These are phyloP conservation scores for Microglena sp. DNA, from an alignment of 139 green algal species.

Conservation along the genomic window DNA sequence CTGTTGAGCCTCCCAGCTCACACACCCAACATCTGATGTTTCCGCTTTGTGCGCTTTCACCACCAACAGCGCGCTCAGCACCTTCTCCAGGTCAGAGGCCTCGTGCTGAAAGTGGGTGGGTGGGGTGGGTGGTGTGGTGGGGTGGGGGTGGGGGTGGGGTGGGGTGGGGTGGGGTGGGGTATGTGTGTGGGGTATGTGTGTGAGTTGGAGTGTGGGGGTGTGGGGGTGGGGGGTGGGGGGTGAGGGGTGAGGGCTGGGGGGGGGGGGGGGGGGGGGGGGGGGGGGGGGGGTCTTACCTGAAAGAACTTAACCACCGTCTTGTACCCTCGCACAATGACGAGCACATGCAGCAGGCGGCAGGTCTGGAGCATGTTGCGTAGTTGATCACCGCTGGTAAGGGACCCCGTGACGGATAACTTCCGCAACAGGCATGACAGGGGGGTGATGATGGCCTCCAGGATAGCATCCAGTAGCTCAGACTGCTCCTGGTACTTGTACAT, in stretches of 20 bases:
- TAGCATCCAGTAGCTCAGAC: slow-evolving; percentile 83
- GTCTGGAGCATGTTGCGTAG: no score
- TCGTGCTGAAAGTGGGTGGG: slow-evolving; percentile 31
- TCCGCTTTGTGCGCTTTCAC: no score
- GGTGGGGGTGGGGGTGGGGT: no score
- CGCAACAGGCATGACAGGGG: slow-evolving; percentile 61
- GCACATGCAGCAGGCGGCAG: slow-evolving; percentile 65
- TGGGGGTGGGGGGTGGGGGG: background rate
- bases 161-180: background rate
- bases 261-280: no score
- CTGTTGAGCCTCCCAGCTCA: slow-evolving; percentile 63
- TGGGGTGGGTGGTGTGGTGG: no score
- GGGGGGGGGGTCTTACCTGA: background rate
- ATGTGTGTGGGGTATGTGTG: background rate
- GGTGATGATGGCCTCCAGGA: slow-evolving; percentile 67
- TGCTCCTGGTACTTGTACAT: slow-evolving; percentile 92
- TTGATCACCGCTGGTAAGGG: no score
- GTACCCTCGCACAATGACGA: slow-evolving; percentile 69
- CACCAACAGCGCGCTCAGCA: slow-evolving; percentile 50
- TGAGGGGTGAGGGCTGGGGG: background rate
- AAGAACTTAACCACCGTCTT: slow-evolving; percentile 90
- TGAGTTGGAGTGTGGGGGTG: background rate
- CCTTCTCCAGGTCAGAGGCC: slow-evolving; percentile 66
- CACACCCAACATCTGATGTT: slow-evolving; percentile 21
- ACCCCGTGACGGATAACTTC: slow-evolving; percentile 19